Percentiles rank a stretch among this genome's conserved stretches.
Evolutionary conservation across 495 filamentous ascomycete genomes (phyloP).

Genomic region (Barbatosphaeria neglecta): DNA sequence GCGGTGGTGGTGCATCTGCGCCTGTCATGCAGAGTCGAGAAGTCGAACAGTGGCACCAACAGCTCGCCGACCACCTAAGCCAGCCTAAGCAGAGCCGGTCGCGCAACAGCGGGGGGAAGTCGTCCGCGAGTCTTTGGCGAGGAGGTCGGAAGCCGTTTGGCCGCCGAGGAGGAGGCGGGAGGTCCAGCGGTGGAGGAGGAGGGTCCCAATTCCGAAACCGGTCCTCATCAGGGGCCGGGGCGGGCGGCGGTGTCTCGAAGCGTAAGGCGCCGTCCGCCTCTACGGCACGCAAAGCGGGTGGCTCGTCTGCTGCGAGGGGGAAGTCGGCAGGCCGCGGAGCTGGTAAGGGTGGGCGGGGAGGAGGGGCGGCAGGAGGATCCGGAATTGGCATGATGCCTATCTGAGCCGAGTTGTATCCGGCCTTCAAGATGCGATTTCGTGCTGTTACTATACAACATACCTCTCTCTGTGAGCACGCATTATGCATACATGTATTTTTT

Average conservation of each 20-base stretch:
- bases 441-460: no score
- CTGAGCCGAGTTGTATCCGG: no score
- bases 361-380: constrained; percentile 9
- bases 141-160: constrained; percentile 5
- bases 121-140: constrained; percentile 5
- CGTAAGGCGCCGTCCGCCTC: constrained; percentile 8
- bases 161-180: constrained; percentile 15
- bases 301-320: neutral
- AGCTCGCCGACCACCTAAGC: constrained; percentile 3
- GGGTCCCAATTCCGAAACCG: no score
- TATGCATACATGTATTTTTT: no score
- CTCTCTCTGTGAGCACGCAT: no score
- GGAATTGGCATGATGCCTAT: constrained; percentile 30
- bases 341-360: neutral
- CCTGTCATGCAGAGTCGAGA: neutral
- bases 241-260: constrained; percentile 19
- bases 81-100: constrained; percentile 8
- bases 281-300: constrained; percentile 2
- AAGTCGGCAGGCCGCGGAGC: constrained; percentile 1
- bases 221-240: constrained; percentile 5
- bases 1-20: no score
- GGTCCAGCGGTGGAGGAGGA: no score
- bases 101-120: constrained; percentile 1
- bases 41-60: neutral
- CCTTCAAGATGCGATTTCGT: no score